Percentiles rank a stretch among this genome's conserved stretches.
phyloP scores from a whole-genome alignment of 2,329 filamentous ascomycete genomes.

The Xylaria sp. region DNA sequence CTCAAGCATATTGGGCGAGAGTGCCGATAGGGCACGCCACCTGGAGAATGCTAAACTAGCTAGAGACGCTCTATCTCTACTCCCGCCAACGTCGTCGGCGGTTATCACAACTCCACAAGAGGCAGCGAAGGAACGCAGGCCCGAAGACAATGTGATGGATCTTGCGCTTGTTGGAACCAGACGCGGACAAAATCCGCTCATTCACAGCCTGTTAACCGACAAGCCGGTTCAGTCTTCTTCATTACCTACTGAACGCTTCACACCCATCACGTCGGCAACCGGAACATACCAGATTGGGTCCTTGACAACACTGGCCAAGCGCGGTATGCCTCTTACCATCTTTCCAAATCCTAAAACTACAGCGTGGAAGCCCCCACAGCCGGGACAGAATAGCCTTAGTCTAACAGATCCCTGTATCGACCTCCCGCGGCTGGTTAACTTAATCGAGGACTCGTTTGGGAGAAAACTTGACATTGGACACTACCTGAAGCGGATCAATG shows the following conservation, averaged over 20 bases:
- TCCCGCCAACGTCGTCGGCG: conserved; percentile 85
- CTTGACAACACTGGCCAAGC: conserved; percentile 83
- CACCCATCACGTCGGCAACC: conserved; percentile 45
- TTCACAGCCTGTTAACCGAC: conserved; percentile 95
- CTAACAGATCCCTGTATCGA: conserved; percentile 84
- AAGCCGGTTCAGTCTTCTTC: conserved; percentile 93
- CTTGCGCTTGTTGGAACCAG: conserved; percentile 55
- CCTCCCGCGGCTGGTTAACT: conserved; percentile 76
- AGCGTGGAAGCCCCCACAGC: conserved; percentile 71
- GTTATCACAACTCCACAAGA: conserved; percentile 87
- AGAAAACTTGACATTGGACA: conserved; percentile 81
- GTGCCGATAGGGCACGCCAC: conserved; percentile 39
- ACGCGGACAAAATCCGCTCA: conserved; percentile 76
- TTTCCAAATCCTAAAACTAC: conserved; percentile 71
- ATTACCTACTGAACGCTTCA: conserved; percentile 73
- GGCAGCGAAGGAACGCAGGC: conserved; percentile 62
- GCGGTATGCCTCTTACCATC: conserved; percentile 86
- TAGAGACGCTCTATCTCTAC: conserved; percentile 70
- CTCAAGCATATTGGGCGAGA: conserved; percentile 39
- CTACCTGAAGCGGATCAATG: conserved; percentile 81
- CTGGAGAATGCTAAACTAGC: conserved; percentile 77
- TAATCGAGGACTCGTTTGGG: conserved; percentile 94
- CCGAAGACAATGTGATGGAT: conserved; percentile 61
- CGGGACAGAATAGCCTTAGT: conserved; percentile 64
- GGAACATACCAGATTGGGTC: conserved; percentile 44